Percentiles rank a stretch among this genome's conserved stretches.
phyloP scores from a whole-genome alignment of 176 grass and related monocot genomes.

The Lolium perenne region DNA sequence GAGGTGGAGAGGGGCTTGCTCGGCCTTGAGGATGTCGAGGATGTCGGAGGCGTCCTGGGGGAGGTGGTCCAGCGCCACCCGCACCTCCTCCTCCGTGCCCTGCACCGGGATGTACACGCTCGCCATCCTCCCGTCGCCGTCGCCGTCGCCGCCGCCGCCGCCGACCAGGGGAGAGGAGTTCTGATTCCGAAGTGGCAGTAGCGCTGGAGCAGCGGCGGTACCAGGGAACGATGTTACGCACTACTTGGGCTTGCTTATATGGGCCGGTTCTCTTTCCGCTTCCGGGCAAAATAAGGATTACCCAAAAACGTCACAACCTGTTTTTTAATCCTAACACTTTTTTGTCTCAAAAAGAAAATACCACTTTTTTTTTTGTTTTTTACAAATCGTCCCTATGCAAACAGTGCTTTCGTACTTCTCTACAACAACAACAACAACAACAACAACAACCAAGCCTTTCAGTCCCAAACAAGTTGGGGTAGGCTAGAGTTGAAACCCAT shows the following conservation, averaged over 20 bases:
- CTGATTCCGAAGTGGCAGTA: neutral
- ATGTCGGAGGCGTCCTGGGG: constrained; percentile 87
- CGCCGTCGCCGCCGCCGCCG: neutral
- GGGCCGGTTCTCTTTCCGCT: neutral
- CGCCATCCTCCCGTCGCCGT: constrained; percentile 51
- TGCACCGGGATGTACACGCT: constrained; percentile 93
- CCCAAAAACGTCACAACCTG: too few relatives aligned
- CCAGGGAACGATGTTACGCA: neutral
- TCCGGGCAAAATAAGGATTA: too few relatives aligned
- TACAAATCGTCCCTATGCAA: too few relatives aligned
- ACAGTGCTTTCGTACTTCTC: too few relatives aligned
- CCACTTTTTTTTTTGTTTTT: too few relatives aligned
- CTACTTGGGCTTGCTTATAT: neutral
- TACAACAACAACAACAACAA: too few relatives aligned
- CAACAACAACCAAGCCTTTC: too few relatives aligned
- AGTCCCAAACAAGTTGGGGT: too few relatives aligned
- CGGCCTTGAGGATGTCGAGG: constrained; percentile 96
- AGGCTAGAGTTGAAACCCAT: too few relatives aligned
- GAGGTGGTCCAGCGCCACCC: constrained; percentile 83
- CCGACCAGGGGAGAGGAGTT: neutral
- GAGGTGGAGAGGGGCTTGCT: constrained; percentile 90
- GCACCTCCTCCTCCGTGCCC: constrained; percentile 97
- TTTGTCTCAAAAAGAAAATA: too few relatives aligned
- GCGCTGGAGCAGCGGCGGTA: neutral
- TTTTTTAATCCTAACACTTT: too few relatives aligned